Evolutionary conservation across 352 stramenopile species (phyloP).

Genomic region (Phytophthora cajani): DNA sequence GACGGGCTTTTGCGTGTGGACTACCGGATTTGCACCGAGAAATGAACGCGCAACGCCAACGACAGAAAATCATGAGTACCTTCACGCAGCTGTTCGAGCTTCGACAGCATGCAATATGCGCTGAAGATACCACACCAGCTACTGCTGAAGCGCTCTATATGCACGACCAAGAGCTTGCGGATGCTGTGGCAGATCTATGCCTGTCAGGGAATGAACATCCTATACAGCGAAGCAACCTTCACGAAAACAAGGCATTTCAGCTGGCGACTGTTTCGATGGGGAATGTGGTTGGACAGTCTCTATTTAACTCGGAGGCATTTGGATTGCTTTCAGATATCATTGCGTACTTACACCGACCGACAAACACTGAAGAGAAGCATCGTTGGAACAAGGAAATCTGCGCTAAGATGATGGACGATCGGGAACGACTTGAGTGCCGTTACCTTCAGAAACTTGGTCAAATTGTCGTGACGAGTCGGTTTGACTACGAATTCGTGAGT

Average conservation of each 20-base stretch:
- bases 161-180: conserved; percentile 36
- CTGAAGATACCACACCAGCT: neutral
- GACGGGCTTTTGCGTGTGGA: conserved; percentile 13
- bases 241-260: conserved; percentile 51
- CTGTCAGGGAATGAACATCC: conserved; percentile 46
- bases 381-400: conserved; percentile 5
- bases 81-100: conserved; percentile 30
- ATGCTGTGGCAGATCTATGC: conserved; percentile 49
- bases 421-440: conserved; percentile 44
- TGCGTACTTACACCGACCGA: conserved; percentile 41
- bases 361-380: conserved; percentile 21
- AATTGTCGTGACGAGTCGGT: conserved; percentile 48
- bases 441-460: conserved; percentile 62
- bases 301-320: conserved; percentile 64
- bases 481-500: conserved; percentile 62
- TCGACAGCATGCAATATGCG: conserved; percentile 15
- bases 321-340: conserved; percentile 52
- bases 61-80: conserved; percentile 28
- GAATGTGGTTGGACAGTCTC: conserved; percentile 25
- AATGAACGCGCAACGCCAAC: conserved; percentile 26
- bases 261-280: conserved; percentile 19
- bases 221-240: conserved; percentile 17
- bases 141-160: conserved; percentile 1
- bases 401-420: conserved; percentile 12
- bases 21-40: conserved; percentile 37